Base-by-base conservation (phyloP, 768 basidiomycete genomes). In the Lactifluus piperatus region DNA sequence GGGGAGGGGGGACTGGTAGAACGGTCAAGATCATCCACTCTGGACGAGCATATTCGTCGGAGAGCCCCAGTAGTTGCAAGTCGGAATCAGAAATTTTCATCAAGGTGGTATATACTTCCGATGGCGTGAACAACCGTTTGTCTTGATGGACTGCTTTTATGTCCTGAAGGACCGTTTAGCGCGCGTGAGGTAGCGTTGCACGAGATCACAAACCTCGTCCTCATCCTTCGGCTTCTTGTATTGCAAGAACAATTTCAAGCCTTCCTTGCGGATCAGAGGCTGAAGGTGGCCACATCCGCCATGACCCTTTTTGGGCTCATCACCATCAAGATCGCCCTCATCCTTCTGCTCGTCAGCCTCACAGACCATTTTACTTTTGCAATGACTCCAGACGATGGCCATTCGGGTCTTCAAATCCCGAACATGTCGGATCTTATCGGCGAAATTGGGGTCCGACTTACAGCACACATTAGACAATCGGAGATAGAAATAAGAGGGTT, bases 21-120 rank as follows among this genome's bases (percentile, higher is more conserved):
- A 97, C 93, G 0, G 97, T 98, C 43, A 98, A 76, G 65, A 99
- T 97, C 97, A 99, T 98, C 97, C 97, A 99, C 68, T 97, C 93
- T 2, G 97, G 97, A 43, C 94, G 84, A 7, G 97, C 95, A 69
- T 97, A 98, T 69, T 92, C 91, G 58, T 94, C 91, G 27, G 90
- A 94, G 10, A 98, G 83, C 37, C 97, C 97, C 64, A 98, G 82
- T 27, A 94, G 77, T 63, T 85, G 81, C 16, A 98, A 79, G 69
- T 98, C 95, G 13, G 83, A 80, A 61, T 93, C 85, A 7, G 91
- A 82, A 75, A 98, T 93, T 81, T 97, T 97, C 75, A 91, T 91
- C 71, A 98, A 84, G n/a, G 91, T 85, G 44, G 87, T 88, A 72
- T 94, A 90, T n/a, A 90, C 89, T 67, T 95, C 93, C 5, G 84